Base-by-base conservation (phyloP, 805 yeast species). In the Nakazawaea holstii region DNA sequence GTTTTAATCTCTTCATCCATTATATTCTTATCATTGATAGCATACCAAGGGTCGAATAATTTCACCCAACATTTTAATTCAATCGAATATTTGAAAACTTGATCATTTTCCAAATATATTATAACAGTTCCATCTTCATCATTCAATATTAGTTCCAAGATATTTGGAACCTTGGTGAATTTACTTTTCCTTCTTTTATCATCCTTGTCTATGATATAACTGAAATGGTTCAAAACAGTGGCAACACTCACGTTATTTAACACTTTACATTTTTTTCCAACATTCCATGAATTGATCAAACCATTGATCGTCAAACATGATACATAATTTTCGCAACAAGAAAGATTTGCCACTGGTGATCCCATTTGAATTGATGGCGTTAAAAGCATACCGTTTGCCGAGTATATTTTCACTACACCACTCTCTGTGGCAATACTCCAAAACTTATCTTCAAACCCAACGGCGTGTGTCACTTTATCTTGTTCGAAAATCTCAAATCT, bases 361-460 rank as follows among this genome's bases (percentile, higher is more conserved):
- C 86, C 86, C 3, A 82, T 46, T 55, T 80, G 84, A 9, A 80
- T 57, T 9, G 70, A 60, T 2, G 86, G 82, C 41, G 67, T 57
- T 1, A 72, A 51, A 28, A 66, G 65, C 24, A 73, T 57, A 0
- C 87, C 87, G 6, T 63, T 60, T 0, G 75, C 67, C 1, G 74
- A 61, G 7, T 74, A 54, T 0, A 79, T 52, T 50, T 75, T 72
- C 11, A 83, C 54, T 0, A 78, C 62, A 0, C 90, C 90, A 29
- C 73, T 68, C 41, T 81, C 82, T 0, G 87, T 79, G 0, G 83
- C 70, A 20, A 80, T 58, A 9, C 75, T 74, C 69, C 82, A 76
- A 55, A 67, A 80, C 13, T 58, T 54, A 8, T 69, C 65, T 24
- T 55, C 55, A 3, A 62, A 58, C 33, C 60, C 63, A 26, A 73